phyloP scores from a whole-genome alignment of 2,329 filamentous ascomycete species.

The Neonectria coccinea region DNA sequence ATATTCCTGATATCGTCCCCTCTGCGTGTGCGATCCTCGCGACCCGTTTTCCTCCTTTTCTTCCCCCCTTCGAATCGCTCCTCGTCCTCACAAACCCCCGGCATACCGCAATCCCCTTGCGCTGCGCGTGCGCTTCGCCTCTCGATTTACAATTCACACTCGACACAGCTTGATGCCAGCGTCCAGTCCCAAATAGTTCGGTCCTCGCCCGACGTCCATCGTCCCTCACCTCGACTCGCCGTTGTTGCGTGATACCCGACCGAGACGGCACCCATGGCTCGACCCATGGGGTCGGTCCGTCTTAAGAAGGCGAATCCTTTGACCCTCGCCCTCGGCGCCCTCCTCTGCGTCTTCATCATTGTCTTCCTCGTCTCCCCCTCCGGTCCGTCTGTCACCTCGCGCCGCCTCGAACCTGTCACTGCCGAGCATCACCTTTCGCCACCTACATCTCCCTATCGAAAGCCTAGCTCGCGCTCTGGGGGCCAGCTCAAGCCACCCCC shows the following conservation, averaged over 20 bases:
- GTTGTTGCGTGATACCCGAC: conserved; percentile 19
- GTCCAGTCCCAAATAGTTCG: conserved; percentile 37
- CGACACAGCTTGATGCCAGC: conserved; percentile 42
- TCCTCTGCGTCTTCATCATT: conserved; percentile 79
- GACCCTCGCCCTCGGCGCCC: conserved; percentile 77
- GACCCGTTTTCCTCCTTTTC: conserved; percentile 26
- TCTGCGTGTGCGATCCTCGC: conserved; percentile 33
- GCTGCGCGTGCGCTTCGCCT: conserved; percentile 15
- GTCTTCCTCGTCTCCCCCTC: conserved; percentile 70
- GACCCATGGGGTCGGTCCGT: conserved; percentile 73
- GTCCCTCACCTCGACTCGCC: conserved; percentile 19
- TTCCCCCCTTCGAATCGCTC: conserved; percentile 5
- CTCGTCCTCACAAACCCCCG: neutral
- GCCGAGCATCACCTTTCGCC: conserved; percentile 59
- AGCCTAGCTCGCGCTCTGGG: conserved; percentile 50
- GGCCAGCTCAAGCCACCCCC: conserved; percentile 72
- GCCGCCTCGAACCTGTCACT: conserved; percentile 58
- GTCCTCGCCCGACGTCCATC: conserved; percentile 32
- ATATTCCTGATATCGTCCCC: conserved; percentile 42
- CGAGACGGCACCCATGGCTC: conserved; percentile 59
- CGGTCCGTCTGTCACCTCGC: conserved; percentile 61
- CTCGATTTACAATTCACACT: conserved; percentile 27
- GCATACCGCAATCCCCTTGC: conserved; percentile 14
- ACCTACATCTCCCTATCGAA: conserved; percentile 58
- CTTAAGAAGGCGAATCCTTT: conserved; percentile 84